Evolutionary conservation across 169 alveolate species (phyloP).

Genomic region (Plasmodium cynomolgi): DNA sequence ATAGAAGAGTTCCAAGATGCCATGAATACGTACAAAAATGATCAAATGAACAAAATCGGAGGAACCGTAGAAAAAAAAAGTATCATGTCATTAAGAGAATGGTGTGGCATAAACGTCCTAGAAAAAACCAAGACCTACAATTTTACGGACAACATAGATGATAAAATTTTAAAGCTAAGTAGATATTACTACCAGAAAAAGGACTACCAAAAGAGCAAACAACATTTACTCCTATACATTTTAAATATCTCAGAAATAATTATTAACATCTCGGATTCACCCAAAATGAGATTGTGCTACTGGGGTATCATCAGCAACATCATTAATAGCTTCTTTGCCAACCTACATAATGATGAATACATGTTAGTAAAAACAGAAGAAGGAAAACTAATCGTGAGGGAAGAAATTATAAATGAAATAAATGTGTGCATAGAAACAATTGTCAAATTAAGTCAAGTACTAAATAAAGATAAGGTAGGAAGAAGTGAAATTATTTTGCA

Average conservation of each 20-base stretch:
- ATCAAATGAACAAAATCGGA: slow-evolving; percentile 79
- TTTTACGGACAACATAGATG: slow-evolving; percentile 78
- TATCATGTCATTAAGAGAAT: slow-evolving; percentile 78
- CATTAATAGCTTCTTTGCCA: slow-evolving; percentile 76
- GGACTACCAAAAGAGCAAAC: slow-evolving; percentile 82
- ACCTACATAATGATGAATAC: slow-evolving; percentile 70
- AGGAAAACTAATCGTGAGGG: slow-evolving; percentile 75
- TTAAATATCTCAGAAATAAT: slow-evolving; percentile 82
- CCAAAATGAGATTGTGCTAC: slow-evolving; percentile 81
- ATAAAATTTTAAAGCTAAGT: slow-evolving; percentile 79
- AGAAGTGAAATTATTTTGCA: slow-evolving; percentile 82
- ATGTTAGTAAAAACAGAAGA: slow-evolving; percentile 75
- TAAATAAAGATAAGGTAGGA: slow-evolving; percentile 73
- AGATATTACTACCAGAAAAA: slow-evolving; percentile 81
- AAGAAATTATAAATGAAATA: slow-evolving; percentile 78
- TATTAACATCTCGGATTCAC: slow-evolving; percentile 79
- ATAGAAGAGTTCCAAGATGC: slow-evolving; percentile 81
- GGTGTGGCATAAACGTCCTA: slow-evolving; percentile 66
- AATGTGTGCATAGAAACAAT: slow-evolving; percentile 79
- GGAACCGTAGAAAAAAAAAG: slow-evolving; percentile 78
- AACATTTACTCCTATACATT: slow-evolving; percentile 79
- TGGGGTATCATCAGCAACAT: slow-evolving; percentile 86
- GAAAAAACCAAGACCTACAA: slow-evolving; percentile 65
- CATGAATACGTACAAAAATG: slow-evolving; percentile 77
- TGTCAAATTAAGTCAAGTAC: slow-evolving; percentile 78